Evolutionary conservation across 179 eudicot species (phyloP).

Genomic region (Spinacia oleracea): DNA sequence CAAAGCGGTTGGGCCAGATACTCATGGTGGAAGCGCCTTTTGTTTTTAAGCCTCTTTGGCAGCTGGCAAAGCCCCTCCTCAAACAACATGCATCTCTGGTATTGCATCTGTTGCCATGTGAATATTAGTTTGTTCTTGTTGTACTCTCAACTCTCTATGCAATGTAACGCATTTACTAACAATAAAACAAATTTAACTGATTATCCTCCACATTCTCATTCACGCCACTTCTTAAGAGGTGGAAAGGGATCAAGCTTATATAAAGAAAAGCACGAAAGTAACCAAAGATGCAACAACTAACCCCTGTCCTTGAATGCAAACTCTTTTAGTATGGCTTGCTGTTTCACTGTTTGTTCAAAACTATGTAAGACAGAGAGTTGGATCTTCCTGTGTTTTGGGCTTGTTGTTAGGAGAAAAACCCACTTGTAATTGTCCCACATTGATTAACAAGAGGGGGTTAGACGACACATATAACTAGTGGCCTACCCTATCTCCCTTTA

Average conservation of each 20-base stretch:
- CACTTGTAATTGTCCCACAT: neutral
- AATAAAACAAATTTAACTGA: neutral
- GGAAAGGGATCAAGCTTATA: neutral
- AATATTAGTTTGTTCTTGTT: neutral
- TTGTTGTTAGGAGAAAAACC: neutral
- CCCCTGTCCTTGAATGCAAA: neutral
- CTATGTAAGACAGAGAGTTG: neutral
- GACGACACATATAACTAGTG: neutral
- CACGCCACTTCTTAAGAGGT: neutral
- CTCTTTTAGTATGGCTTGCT: neutral
- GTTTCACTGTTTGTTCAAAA: neutral
- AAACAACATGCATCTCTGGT: conserved; percentile 92
- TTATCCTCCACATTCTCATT: neutral
- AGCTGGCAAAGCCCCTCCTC: conserved; percentile 71
- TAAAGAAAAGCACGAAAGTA: neutral
- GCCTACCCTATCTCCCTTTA: neutral
- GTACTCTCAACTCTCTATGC: neutral
- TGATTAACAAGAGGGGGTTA: neutral
- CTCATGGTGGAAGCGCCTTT: conserved; percentile 94
- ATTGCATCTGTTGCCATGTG: conserved; percentile 11
- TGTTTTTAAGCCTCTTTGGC: conserved; percentile 82
- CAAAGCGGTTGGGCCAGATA: conserved; percentile 71
- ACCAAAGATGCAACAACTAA: neutral
- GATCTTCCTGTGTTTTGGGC: neutral
- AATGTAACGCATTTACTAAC: too few relatives aligned